Evolutionary conservation across 129 eudicot genomes (phyloP), one percentile per base, ranked within the genome.

Genomic region (Gnaphalium uliginosum): DNA sequence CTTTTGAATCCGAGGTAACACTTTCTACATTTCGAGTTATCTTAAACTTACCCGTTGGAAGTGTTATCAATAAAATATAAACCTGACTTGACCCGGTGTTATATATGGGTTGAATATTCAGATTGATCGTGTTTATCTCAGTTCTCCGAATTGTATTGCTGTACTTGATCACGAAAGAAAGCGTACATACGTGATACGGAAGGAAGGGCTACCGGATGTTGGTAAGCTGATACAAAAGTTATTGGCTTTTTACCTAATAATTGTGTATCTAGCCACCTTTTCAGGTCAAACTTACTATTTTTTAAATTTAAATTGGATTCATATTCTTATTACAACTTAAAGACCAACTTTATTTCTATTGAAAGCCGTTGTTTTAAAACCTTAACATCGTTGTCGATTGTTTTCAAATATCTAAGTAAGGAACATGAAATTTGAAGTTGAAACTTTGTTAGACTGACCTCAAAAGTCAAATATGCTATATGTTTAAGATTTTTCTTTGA

Each of bases 151-250:
- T 74, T 92, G 91, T n/a, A 59, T 94, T 67, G 96, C 97, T 22
- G 97, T 94, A 37, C 88, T 94, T 60, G 99, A 94, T 83, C 99
- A 94, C 68, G 96, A 86, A 79, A 91, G 81, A 76, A 94, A 94
- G 84, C 83, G 96, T 69, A 94, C 97, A 2, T 87, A 80, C 43
- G 93, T 91, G 17, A 76, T 94, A 81, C 77, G 78, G 71, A 94
- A 91, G 84, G 93, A 88, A 76, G 97, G 99, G 60, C 88, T 94
- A 22, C 99, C 93, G 0, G 99, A 91, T 84, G 84, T 85, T 33
- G 96, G 98, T 94, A 87, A 80, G 92, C 21, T 19, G 30, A 69
- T 50, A 56, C 18, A 27, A 18, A 58, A 23, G 39, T 33, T 78
- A 27, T 62, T 2, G 8, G 22, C 57, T 29, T 60, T 26, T 43